Percentiles rank a stretch among this genome's conserved stretches.
phyloP scores from a whole-genome alignment of 805 yeast genomes.

The Grigorovia jiainica region DNA sequence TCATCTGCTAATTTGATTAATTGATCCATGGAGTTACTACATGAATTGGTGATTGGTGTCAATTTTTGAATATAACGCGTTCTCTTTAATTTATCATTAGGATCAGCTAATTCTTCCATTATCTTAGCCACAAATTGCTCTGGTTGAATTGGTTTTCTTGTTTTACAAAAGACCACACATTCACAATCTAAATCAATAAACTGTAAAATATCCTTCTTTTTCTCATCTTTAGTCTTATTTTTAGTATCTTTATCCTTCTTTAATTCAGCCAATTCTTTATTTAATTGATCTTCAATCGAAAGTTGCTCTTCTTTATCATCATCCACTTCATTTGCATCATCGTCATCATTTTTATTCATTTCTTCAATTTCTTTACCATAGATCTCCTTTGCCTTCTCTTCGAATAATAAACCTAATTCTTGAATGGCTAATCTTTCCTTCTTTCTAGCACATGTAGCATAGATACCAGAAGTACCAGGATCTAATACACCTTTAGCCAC shows the following conservation, averaged over 20 bases:
- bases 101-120: conserved; percentile 48
- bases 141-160: conserved; percentile 71
- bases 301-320: conserved; percentile 34
- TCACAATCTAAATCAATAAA: conserved; percentile 66
- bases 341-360: conserved; percentile 10
- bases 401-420: conserved; percentile 54
- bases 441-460: conserved; percentile 79
- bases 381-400: conserved; percentile 41
- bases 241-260: conserved; percentile 29
- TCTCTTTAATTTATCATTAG: conserved; percentile 37
- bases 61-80: conserved; percentile 71
- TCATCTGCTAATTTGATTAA: conserved; percentile 46
- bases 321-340: conserved; percentile 19
- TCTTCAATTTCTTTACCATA: conserved; percentile 32
- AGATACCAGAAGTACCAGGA: conserved; percentile 80
- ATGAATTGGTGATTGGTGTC: conserved; percentile 71
- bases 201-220: conserved; percentile 39
- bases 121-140: conserved; percentile 55
- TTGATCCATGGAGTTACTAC: conserved; percentile 62
- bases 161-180: conserved; percentile 77
- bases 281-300: conserved; percentile 68
- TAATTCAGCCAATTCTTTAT: conserved; percentile 59
- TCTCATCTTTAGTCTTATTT: conserved; percentile 29
- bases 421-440: conserved; percentile 70
- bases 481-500: conserved; percentile 39